A percentile compares a stretch with the other conserved stretches of the same genome.
phyloP scores from a whole-genome alignment of 106 monocot species.

The Ottelia alismoides region DNA sequence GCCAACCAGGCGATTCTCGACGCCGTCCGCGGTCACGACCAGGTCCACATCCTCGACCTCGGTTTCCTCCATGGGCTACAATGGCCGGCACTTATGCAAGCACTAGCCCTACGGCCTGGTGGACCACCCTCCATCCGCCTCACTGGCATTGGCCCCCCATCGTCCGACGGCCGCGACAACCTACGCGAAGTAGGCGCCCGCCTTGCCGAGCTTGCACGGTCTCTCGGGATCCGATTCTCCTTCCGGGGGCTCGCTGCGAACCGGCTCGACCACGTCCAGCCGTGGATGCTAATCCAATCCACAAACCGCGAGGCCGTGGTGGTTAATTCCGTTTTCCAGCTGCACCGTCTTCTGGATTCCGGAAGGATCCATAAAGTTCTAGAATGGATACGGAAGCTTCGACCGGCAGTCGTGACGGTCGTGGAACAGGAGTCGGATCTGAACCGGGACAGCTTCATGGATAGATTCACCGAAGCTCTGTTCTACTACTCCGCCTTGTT shows the following conservation, averaged over 20 bases:
- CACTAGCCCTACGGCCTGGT: conserved; percentile 46
- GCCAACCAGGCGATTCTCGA: conserved; percentile 70
- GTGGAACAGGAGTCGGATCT: conserved; percentile 76
- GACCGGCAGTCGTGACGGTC: conserved; percentile 40
- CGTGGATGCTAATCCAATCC: conserved; percentile 34
- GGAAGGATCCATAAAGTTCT: conserved; percentile 30
- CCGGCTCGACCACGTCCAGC: conserved; percentile 30
- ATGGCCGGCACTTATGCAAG: conserved; percentile 65
- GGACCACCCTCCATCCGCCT: conserved; percentile 45
- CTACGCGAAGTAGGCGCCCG: conserved; percentile 42
- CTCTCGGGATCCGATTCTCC: conserved; percentile 35
- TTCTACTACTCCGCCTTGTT: conserved; percentile 68
- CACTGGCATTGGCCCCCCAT: no score
- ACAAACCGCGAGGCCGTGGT: conserved; percentile 32
- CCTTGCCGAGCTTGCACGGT: conserved; percentile 41
- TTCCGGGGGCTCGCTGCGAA: conserved; percentile 37
- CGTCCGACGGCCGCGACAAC: conserved; percentile 26
- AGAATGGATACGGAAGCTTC: conserved; percentile 19
- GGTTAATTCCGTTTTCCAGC: conserved; percentile 38
- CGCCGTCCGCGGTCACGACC: conserved; percentile 38
- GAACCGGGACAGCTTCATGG: conserved; percentile 39
- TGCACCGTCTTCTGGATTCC: conserved; percentile 33
- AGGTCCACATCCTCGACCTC: conserved; percentile 65
- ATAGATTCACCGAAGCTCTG: conserved; percentile 64
- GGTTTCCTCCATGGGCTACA: conserved; percentile 51